A percentile compares a stretch with the other conserved stretches of the same genome.
Evolutionary conservation across 2,329 filamentous ascomycete genomes (phyloP).

Genomic region (Didymella pinodella): DNA sequence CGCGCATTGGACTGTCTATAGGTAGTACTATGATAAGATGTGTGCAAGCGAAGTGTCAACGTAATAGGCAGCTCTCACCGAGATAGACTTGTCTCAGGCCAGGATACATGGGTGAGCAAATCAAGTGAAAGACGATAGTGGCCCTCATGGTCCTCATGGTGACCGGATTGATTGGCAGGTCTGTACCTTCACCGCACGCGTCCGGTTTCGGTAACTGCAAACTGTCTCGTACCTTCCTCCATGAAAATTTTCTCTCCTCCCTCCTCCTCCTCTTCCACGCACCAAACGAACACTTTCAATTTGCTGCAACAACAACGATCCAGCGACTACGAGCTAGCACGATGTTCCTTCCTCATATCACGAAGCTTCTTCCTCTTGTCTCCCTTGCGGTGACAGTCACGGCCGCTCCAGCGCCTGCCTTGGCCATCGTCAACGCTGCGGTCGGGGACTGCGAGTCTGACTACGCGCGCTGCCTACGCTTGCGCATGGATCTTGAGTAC

Average conservation of each 20-base stretch:
- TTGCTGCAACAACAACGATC: neutral
- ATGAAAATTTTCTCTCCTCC: neutral
- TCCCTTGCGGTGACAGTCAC: neutral
- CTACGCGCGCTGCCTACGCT: neutral
- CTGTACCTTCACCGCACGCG: neutral
- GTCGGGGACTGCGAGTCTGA: neutral
- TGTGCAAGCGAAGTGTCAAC: neutral
- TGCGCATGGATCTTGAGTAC: neutral
- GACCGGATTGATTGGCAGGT: neutral
- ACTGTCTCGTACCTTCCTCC: neutral
- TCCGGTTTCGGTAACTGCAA: neutral
- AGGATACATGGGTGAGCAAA: neutral
- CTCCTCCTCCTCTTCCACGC: neutral
- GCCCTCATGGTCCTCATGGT: neutral
- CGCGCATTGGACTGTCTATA: neutral
- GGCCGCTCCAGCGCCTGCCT: neutral
- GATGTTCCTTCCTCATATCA: neutral
- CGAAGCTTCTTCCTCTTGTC: conserved; percentile 1
- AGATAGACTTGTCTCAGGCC: neutral
- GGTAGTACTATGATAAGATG: neutral
- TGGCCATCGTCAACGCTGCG: neutral
- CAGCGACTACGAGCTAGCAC: neutral
- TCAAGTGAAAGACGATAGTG: neutral
- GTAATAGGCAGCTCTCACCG: neutral
- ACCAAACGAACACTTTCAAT: neutral